Conservation (phyloP, 208 protist genomes). For the Wallacemonas sp. region DNA sequence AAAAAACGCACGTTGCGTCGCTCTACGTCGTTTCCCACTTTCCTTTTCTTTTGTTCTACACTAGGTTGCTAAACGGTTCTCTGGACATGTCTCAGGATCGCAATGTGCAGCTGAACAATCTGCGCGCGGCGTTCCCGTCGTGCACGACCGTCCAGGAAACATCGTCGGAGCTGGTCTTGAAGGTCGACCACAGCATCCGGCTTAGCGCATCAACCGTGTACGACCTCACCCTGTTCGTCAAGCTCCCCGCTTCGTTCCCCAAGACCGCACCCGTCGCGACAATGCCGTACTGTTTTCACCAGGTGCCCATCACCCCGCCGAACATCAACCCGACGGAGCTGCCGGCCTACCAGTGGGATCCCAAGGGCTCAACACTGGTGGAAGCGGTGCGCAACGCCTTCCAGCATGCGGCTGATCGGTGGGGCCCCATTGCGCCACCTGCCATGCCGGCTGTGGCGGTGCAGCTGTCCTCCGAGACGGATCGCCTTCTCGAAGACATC, state of each 20-base stretch:
- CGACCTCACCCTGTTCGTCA: slow-evolving; percentile 60
- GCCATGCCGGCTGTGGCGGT: slow-evolving; percentile 40
- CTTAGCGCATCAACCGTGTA: slow-evolving; percentile 45
- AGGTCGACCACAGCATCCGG: slow-evolving; percentile 52
- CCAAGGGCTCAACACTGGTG: slow-evolving; percentile 40
- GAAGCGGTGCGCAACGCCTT: slow-evolving; percentile 77
- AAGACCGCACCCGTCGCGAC: slow-evolving; percentile 32
- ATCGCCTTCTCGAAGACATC: slow-evolving; percentile 66
- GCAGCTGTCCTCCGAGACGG: slow-evolving; percentile 49
- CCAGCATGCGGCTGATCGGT: slow-evolving; percentile 52
- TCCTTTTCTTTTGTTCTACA: neutral
- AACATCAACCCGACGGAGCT: slow-evolving; percentile 34
- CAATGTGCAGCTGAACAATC: slow-evolving; percentile 33
- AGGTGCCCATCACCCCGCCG: slow-evolving; percentile 50
- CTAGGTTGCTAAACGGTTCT: too few species aligned
- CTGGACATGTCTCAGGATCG: slow-evolving; percentile 24
- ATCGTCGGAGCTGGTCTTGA: slow-evolving; percentile 41
- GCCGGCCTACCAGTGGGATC: slow-evolving; percentile 47
- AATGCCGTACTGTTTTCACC: slow-evolving; percentile 65
- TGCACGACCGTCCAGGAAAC: slow-evolving; percentile 40
- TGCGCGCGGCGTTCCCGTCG: slow-evolving; percentile 42
- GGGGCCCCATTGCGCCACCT: slow-evolving; percentile 69
- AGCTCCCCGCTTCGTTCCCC: slow-evolving; percentile 46
- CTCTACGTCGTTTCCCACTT: neutral
- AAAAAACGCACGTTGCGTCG: neutral